Percentiles rank a stretch among this genome's conserved stretches.
phyloP scores from a whole-genome alignment of 257 asterid species.

The Solanum chmielewskii region DNA sequence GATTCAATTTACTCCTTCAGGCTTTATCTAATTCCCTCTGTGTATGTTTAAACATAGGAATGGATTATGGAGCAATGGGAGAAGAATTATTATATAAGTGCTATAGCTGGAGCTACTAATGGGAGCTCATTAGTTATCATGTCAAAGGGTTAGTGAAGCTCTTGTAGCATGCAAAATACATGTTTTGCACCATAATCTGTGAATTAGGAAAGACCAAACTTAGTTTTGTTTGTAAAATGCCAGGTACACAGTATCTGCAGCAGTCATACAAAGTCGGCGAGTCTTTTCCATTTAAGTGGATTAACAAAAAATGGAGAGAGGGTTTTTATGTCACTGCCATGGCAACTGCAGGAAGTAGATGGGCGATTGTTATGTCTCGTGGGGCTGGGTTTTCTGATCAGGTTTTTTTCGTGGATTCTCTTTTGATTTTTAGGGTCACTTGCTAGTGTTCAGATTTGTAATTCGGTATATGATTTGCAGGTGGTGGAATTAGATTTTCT shows the following conservation, averaged over 20 bases:
- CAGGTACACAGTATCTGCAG: slow-evolving; percentile 57
- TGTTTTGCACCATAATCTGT: neutral
- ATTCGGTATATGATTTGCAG: slow-evolving; percentile 10
- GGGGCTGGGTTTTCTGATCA: slow-evolving; percentile 65
- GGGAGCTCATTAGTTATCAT: slow-evolving; percentile 60
- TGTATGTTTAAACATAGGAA: slow-evolving; percentile 22
- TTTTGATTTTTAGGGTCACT: neutral
- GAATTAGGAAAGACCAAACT: neutral
- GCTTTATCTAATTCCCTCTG: neutral
- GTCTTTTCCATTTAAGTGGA: slow-evolving; percentile 70
- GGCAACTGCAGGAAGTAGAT: slow-evolving; percentile 56
- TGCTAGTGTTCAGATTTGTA: neutral
- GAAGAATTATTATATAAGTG: slow-evolving; percentile 51
- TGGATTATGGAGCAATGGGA: slow-evolving; percentile 77
- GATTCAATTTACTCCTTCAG: neutral
- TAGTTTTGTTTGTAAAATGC: neutral
- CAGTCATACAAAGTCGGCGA: slow-evolving; percentile 67
- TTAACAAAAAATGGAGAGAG: slow-evolving; percentile 63
- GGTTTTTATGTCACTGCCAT: slow-evolving; percentile 60
- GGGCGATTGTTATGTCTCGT: slow-evolving; percentile 72
- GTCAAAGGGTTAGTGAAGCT: slow-evolving; percentile 47
- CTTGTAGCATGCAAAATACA: neutral
- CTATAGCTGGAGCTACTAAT: slow-evolving; percentile 54
- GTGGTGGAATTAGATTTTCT: slow-evolving; percentile 64
- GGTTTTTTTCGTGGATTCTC: slow-evolving; percentile 11